phyloP scores from a whole-genome alignment of 305 asterid genomes.

The Nicotiana rustica region DNA sequence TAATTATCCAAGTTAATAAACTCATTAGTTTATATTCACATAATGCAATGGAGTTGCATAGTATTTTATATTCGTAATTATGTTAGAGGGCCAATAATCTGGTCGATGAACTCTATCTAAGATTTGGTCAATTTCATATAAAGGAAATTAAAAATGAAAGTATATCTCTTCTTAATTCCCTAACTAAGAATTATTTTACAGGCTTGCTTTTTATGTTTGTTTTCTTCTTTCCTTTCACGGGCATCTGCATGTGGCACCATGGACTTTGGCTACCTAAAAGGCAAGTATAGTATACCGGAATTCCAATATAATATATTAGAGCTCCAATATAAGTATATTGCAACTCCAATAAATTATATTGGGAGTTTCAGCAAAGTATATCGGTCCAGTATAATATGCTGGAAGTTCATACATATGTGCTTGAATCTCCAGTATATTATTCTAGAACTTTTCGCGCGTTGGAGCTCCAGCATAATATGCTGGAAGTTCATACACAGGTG shows the following conservation, averaged over 20 bases:
- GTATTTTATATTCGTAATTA: background rate
- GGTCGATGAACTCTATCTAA: background rate
- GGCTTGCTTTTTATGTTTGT: background rate
- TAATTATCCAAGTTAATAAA: slow-evolving; percentile 4
- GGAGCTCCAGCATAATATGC: no score
- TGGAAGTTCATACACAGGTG: no score
- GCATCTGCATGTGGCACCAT: background rate
- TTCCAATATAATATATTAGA: no score
- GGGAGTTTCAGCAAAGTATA: no score
- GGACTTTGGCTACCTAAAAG: background rate
- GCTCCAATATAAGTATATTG: no score
- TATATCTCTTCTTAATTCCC: no score
- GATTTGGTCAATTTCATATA: background rate
- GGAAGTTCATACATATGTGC: no score
- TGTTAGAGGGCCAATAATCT: background rate
- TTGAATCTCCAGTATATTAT: no score
- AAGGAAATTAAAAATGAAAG: background rate
- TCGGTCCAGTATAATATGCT: no score
- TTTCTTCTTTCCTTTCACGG: background rate
- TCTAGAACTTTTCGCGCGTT: no score
- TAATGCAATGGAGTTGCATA: background rate
- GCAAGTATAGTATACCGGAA: background rate
- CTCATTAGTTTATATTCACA: background rate
- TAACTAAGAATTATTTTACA: background rate
- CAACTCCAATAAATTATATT: no score